phyloP scores from a whole-genome alignment of 2,329 filamentous ascomycete genomes.

The Aureobasidium musti region DNA sequence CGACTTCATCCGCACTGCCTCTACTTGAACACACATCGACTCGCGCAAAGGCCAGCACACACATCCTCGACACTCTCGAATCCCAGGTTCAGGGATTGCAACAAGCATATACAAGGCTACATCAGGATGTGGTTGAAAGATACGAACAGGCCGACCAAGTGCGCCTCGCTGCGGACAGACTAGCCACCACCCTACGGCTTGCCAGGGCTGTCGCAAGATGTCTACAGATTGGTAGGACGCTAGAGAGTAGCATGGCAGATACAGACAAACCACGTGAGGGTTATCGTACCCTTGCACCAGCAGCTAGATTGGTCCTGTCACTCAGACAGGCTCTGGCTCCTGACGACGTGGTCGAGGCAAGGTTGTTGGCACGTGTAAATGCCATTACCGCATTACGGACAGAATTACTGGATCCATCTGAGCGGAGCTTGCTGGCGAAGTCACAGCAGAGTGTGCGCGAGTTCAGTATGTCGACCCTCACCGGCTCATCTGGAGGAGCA shows the following conservation, averaged over 20 bases:
- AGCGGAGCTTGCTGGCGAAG: constrained; percentile 69
- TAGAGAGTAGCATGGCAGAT: constrained; percentile 83
- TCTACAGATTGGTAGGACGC: constrained; percentile 77
- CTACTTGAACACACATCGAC: constrained; percentile 75
- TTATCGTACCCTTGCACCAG: constrained; percentile 76
- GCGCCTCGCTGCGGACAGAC: constrained; percentile 70
- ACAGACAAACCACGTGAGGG: constrained; percentile 51
- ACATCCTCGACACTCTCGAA: constrained; percentile 75
- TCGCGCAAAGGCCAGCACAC: constrained; percentile 70
- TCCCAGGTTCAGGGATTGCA: constrained; percentile 77
- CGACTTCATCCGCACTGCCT: constrained; percentile 78
- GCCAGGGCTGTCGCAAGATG: constrained; percentile 75
- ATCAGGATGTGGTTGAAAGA: constrained; percentile 82
- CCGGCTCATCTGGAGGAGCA: constrained; percentile 39
- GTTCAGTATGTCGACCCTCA: constrained; percentile 70
- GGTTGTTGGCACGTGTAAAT: constrained; percentile 78
- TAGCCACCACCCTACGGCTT: constrained; percentile 78
- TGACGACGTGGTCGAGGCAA: constrained; percentile 61
- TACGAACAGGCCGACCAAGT: constrained; percentile 86
- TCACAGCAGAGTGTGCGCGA: constrained; percentile 80
- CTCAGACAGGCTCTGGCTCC: constrained; percentile 71
- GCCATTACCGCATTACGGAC: constrained; percentile 70
- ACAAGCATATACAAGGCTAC: constrained; percentile 80
- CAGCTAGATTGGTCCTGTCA: constrained; percentile 74
- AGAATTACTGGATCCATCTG: constrained; percentile 68